Conservation (phyloP, 768 basidiomycete genomes). For the Phaeotremella skinneri region DNA sequence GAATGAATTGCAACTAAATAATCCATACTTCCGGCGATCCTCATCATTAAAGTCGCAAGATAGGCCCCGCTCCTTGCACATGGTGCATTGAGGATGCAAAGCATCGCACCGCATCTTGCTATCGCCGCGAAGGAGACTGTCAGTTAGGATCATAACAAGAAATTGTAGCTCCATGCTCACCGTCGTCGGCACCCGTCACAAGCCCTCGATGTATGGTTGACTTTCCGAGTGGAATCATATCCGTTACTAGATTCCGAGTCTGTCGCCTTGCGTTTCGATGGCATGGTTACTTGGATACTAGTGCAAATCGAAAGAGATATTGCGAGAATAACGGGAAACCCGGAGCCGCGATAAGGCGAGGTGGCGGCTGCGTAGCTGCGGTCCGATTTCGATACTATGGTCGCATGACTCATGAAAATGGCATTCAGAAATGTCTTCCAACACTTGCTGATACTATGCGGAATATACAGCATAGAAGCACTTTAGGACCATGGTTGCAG, state of each 20-base stretch:
- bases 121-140: background rate
- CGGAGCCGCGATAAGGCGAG: no score
- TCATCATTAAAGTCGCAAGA: slow-evolving; percentile 27
- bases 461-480: no score
- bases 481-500: no score
- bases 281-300: slow-evolving; percentile 6
- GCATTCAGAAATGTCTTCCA: no score
- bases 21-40: slow-evolving; percentile 25
- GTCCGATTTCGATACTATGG: no score
- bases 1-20: background rate
- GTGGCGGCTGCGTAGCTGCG: no score
- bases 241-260: slow-evolving; percentile 6
- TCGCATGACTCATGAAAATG: no score
- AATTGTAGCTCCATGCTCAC: slow-evolving; percentile 7
- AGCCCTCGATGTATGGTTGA: slow-evolving; percentile 18
- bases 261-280: slow-evolving; percentile 14
- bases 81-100: slow-evolving; percentile 10
- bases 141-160: background rate
- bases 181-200: slow-evolving; percentile 24
- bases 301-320: background rate
- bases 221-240: slow-evolving; percentile 4
- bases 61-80: slow-evolving; percentile 14
- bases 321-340: background rate
- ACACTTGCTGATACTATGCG: no score
- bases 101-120: slow-evolving; percentile 30